A percentile compares a stretch with the other conserved stretches of the same genome.
These are phyloP conservation scores for Catenaria anguillulae DNA, from an alignment of 371 early-diverging fungal genomes.

Conservation along the genomic window DNA sequence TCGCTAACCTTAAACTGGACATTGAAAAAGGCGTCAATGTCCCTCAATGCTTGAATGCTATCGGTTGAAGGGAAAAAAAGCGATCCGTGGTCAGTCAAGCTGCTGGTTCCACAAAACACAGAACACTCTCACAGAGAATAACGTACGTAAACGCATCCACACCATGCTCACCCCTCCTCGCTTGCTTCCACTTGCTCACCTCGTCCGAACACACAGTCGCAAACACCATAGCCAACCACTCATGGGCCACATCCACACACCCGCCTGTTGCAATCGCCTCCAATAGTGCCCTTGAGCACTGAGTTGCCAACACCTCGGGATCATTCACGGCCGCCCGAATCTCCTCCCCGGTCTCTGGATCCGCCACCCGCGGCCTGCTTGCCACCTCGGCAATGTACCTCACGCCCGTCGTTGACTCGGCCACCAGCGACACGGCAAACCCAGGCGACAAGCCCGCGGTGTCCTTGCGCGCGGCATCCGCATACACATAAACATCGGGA, in stretches of 20 bases:
- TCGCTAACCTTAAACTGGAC: slow-evolving; percentile 72
- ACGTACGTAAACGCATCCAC: slow-evolving; percentile 26
- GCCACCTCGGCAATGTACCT: slow-evolving; percentile 69
- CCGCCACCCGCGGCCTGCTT: slow-evolving; percentile 19
- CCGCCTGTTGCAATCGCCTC: slow-evolving; percentile 76
- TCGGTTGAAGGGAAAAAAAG: too few relatives aligned
- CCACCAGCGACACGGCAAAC: slow-evolving; percentile 78
- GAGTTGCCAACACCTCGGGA: slow-evolving; percentile 76
- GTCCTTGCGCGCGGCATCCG: slow-evolving; percentile 88
- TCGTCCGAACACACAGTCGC: slow-evolving; percentile 85
- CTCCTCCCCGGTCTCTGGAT: slow-evolving; percentile 41
- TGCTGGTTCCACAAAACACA: too few relatives aligned
- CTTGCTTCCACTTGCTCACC: slow-evolving; percentile 70
- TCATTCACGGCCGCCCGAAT: not conserved
- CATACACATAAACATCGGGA: slow-evolving; percentile 91
- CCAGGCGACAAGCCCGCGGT: slow-evolving; percentile 89
- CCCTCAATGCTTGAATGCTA: slow-evolving; percentile 68
- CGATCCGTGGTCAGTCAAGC: too few relatives aligned
- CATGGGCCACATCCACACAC: slow-evolving; percentile 70
- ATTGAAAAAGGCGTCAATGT: slow-evolving; percentile 73
- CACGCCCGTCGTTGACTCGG: slow-evolving; percentile 74
- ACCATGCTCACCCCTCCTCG: slow-evolving; percentile 23
- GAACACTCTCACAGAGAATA: not conserved
- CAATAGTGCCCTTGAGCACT: slow-evolving; percentile 58
- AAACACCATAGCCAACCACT: slow-evolving; percentile 70